These are phyloP conservation scores for Leishmania tropica DNA, from an alignment of 208 protist genomes.

Conservation along the genomic window DNA sequence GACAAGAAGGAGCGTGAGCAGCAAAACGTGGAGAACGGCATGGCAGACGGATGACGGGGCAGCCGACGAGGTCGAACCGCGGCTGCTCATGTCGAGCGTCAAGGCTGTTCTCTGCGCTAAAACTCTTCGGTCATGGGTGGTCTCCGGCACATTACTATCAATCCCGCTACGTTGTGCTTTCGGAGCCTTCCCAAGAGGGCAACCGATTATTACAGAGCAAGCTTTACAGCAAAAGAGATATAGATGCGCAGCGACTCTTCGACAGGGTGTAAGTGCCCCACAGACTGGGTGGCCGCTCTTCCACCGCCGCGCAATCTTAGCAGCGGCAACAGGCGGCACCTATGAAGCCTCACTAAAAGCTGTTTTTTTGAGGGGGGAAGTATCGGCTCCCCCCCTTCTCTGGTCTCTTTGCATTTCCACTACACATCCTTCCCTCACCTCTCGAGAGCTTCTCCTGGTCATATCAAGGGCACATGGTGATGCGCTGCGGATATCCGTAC, in stretches of 20 bases:
- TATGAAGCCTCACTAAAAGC: background rate
- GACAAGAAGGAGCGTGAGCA: conserved; percentile 25
- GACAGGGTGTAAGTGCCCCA: no score
- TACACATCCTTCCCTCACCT: background rate
- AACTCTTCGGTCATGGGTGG: background rate
- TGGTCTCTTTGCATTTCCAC: no score
- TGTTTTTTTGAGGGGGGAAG: no score
- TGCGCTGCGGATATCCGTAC: background rate
- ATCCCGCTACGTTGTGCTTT: background rate
- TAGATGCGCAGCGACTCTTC: background rate
- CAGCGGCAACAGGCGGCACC: background rate
- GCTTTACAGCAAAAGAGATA: background rate
- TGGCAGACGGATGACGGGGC: conserved; percentile 3
- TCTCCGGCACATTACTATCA: background rate
- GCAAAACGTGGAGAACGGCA: conserved; percentile 9
- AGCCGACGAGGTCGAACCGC: background rate
- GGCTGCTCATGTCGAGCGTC: background rate
- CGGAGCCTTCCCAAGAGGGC: background rate
- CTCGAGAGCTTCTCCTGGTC: background rate
- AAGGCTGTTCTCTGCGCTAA: background rate
- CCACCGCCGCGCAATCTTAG: background rate
- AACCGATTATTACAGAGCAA: background rate
- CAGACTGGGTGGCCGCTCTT: background rate
- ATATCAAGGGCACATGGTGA: background rate
- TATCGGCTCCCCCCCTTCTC: background rate